phyloP scores from a whole-genome alignment of 768 basidiomycete genomes.

The Antrodiella citrinella region DNA sequence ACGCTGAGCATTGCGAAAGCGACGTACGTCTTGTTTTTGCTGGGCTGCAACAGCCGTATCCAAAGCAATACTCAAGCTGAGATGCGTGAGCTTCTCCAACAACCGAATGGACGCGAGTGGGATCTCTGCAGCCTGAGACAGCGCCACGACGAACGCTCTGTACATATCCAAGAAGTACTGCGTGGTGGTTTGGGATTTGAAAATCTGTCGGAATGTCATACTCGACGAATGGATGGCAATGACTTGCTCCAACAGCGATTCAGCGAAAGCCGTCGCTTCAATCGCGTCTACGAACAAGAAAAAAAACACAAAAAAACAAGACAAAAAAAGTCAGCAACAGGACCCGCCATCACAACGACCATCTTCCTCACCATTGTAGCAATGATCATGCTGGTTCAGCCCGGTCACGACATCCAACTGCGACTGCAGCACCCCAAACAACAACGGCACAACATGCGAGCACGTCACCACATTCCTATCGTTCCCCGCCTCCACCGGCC shows the following conservation, averaged over 20 bases:
- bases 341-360: no score
- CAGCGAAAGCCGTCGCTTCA: slow-evolving; percentile 34
- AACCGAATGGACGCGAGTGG: slow-evolving; percentile 31
- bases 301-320: not conserved
- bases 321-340: not conserved
- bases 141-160: slow-evolving; percentile 41
- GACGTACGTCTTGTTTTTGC: slow-evolving; percentile 69
- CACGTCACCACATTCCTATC: slow-evolving; percentile 36
- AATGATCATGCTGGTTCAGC: not conserved
- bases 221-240: slow-evolving; percentile 61
- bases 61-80: slow-evolving; percentile 59
- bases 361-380: not conserved
- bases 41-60: slow-evolving; percentile 49
- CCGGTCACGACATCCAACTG: slow-evolving; percentile 29
- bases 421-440: slow-evolving; percentile 59
- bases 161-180: slow-evolving; percentile 61
- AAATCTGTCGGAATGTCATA: slow-evolving; percentile 60
- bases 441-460: slow-evolving; percentile 62
- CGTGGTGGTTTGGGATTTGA: slow-evolving; percentile 64
- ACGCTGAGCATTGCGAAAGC: not conserved
- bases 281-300: slow-evolving; percentile 5
- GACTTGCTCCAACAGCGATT: slow-evolving; percentile 59
- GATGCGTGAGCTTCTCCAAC: slow-evolving; percentile 61
- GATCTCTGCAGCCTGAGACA: slow-evolving; percentile 25
- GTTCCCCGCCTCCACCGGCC: slow-evolving; percentile 20